Percentiles rank a stretch among this genome's conserved stretches.
Evolutionary conservation across 345 rosid genomes (phyloP).

Genomic region (Camelina laxa): DNA sequence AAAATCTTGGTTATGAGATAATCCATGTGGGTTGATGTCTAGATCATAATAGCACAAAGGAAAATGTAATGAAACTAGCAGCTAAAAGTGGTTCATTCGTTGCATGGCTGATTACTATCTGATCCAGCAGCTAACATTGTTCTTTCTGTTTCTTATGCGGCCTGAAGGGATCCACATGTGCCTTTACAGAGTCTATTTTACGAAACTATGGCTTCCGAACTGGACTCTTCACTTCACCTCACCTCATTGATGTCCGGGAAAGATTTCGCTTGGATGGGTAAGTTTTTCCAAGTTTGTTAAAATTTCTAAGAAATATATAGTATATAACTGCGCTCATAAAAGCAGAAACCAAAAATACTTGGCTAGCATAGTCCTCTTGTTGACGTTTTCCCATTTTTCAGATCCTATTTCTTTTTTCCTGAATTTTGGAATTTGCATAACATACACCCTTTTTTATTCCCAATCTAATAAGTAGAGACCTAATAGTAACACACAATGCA

Average conservation of each 20-base stretch:
- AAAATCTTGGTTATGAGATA: not conserved
- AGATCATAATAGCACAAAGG: not conserved
- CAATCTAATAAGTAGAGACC: not conserved
- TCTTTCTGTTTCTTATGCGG: not conserved
- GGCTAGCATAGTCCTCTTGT: not conserved
- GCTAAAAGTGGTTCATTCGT: conserved; percentile 12
- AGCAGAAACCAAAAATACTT: conserved; percentile 5
- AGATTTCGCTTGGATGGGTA: conserved; percentile 94
- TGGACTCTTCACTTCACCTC: conserved; percentile 97
- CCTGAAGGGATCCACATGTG: conserved; percentile 90
- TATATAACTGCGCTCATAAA: not conserved
- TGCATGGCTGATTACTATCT: not conserved
- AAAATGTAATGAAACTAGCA: not conserved
- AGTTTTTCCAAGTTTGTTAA: conserved; percentile 26
- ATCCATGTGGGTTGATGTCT: conserved; percentile 4
- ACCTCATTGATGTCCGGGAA: conserved; percentile 92
- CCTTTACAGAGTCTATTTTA: conserved; percentile 86
- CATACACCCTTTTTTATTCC: not conserved
- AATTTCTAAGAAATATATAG: not conserved
- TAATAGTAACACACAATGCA: conserved; percentile 7
- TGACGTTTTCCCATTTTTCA: conserved; percentile 14
- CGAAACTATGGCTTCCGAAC: conserved; percentile 87
- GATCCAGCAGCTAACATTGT: conserved; percentile 12
- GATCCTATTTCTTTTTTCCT: not conserved
- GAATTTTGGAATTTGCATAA: not conserved